Evolutionary conservation across 2,329 filamentous ascomycete species (phyloP).

Genomic region (Trichoderma asperellum): DNA sequence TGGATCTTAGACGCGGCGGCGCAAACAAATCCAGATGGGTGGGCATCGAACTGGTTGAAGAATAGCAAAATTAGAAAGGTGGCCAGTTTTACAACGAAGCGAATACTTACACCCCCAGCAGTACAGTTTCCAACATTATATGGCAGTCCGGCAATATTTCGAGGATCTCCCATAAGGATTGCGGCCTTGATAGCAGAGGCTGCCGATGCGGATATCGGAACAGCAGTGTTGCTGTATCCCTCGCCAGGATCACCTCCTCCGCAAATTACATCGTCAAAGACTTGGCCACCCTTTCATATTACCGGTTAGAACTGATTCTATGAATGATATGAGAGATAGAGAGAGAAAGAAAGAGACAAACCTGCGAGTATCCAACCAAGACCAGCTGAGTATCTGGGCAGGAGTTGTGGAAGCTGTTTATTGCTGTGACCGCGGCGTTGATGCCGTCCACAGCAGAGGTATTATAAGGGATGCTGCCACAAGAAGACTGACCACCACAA

Average conservation of each 20-base stretch:
- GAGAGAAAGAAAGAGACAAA: constrained; percentile 35
- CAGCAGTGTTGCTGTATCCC: constrained; percentile 49
- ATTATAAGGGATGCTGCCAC: constrained; percentile 62
- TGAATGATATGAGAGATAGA: not conserved
- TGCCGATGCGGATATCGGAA: constrained; percentile 51
- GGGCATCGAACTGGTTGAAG: constrained; percentile 59
- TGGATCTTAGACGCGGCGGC: constrained; percentile 57
- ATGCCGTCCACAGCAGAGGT: constrained; percentile 46
- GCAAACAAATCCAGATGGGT: constrained; percentile 61
- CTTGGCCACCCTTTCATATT: constrained; percentile 58
- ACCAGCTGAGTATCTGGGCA: constrained; percentile 63
- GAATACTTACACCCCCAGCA: constrained; percentile 55
- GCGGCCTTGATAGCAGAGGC: constrained; percentile 62
- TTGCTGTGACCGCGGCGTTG: constrained; percentile 39
- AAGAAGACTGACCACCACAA: constrained; percentile 62
- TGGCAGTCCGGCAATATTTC: constrained; percentile 56
- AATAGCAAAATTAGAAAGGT: not conserved
- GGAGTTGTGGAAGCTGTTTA: constrained; percentile 59
- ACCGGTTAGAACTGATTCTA: not conserved
- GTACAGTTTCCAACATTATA: constrained; percentile 56
- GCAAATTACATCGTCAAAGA: constrained; percentile 66
- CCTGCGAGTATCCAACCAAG: constrained; percentile 65
- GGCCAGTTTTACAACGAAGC: not conserved
- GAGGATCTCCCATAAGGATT: constrained; percentile 68
- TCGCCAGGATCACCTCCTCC: constrained; percentile 57